Base-by-base conservation (phyloP, 768 basidiomycete genomes). In the Gloeostereum incarnatum region DNA sequence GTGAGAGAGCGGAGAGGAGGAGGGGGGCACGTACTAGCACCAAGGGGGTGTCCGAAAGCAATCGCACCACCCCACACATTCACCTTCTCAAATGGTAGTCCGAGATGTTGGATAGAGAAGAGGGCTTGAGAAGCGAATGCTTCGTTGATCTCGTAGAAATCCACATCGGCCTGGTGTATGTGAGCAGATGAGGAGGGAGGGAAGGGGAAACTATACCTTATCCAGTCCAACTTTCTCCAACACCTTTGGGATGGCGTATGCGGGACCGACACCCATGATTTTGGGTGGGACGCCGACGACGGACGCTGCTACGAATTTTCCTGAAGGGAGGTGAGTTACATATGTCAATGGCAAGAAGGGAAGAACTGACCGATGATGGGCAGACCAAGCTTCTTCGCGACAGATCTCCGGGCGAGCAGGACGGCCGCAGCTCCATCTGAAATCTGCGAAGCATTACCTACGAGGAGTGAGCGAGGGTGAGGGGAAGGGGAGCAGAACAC, bases 371-470 rank as follows among this genome's bases (percentile, higher is more conserved):
- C 92, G 37, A 89, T 37, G 50, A 94, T 78, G 32, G 86, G 83
- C n/a, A 94, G 73, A 19, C 85, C 81, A 36, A 92, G 80, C 44
- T 75, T 77, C 56, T 79, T 77, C 4, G 92, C 91, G 36, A 78
- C 70, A 20, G 80, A 82, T 26, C 92, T 77, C 33, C 87, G 75
- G 19, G 85, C 67, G 39, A 93, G 78, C 36, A 94, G 64, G 35
- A 94, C 88, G 0, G 91, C 91, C 11, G 90, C 87, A 2, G 91
- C 91, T 35, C 91, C 92, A 47, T 96, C 92, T 4, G 90, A 90
- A 34, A 94, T 75, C 55, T 96, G 92, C 2, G 80, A 86, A 1
- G 89, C 82, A 58, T 88, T 94, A 18, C 87, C n/a, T n/a, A n/a
- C n/a, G n/a, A n/a, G n/a, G n/a, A n/a, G n/a, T n/a, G n/a, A n/a